Evolutionary conservation across 306 rosid genomes (phyloP).

Genomic region (Chamaecrista fasciculata): DNA sequence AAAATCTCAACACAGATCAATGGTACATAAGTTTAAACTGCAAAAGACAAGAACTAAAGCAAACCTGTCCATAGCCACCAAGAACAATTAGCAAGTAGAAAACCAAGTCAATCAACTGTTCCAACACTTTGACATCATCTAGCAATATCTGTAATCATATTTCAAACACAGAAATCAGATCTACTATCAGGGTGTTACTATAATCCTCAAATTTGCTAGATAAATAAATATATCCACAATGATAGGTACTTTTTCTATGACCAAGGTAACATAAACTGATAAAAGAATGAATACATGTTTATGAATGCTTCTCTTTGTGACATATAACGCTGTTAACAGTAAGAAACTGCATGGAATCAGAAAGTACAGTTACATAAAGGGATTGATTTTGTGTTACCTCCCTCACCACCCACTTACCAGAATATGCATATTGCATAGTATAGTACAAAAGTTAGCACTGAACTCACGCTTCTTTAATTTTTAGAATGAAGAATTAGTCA

Average conservation of each 20-base stretch:
- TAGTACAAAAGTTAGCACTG: slow-evolving; percentile 22
- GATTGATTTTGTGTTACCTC: not conserved
- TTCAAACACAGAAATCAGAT: slow-evolving; percentile 34
- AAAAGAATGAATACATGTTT: slow-evolving; percentile 15
- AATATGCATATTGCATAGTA: slow-evolving; percentile 4
- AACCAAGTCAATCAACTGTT: slow-evolving; percentile 81
- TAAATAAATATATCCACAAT: not conserved
- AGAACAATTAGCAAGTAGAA: slow-evolving; percentile 70
- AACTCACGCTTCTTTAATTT: slow-evolving; percentile 19
- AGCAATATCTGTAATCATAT: slow-evolving; percentile 67
- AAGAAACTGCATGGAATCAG: not conserved
- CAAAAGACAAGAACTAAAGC: slow-evolving; percentile 29
- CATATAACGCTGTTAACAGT: slow-evolving; percentile 4
- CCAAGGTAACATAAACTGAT: slow-evolving; percentile 15
- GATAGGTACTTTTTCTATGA: not conserved
- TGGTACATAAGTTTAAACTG: slow-evolving; percentile 27
- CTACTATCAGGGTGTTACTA: slow-evolving; percentile 13
- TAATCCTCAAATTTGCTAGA: slow-evolving; percentile 29
- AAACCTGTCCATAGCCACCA: slow-evolving; percentile 74
- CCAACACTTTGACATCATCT: slow-evolving; percentile 75
- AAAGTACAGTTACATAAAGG: not conserved
- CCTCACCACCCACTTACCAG: not conserved
- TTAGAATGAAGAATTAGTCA: slow-evolving; percentile 10
- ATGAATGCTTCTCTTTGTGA: not conserved
- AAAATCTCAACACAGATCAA: slow-evolving; percentile 35